Base-by-base conservation (phyloP, 371 early-diverging fungal species). In the Mucor sp. region DNA sequence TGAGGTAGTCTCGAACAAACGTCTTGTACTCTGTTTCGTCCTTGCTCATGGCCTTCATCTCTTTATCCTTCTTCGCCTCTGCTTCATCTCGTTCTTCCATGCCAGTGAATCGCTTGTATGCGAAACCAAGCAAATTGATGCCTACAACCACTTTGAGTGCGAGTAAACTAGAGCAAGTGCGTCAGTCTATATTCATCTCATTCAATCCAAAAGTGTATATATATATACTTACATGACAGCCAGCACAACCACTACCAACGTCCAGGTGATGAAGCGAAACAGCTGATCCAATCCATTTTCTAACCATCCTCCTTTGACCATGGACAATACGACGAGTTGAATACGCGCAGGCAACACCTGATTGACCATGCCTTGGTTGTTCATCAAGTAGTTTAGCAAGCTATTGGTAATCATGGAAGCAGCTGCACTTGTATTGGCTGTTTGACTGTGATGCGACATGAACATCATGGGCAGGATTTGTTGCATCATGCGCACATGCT, bases 91-190 rank as follows among this genome's bases (percentile, higher is more conserved):
- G 87, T 57, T 81, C 82, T 57, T 83, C 78, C 84, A 90, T 88
- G 15, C 75, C 84, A 27, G 81, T 73, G 71, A 87, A 87, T 30
- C 91, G 83, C 21, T 80, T 75, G 72, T 89, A 85, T 2, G 94
- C 90, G 80, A 84, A 88, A 23, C 86, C 87, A 30, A 92, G 81
- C 58, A 95, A 76, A 35, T 87, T 88, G 62, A 86, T 87, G 6
- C 93, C 94, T 47, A 93, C 86, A 17, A 90, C 62, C 11, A 94
- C 81, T 75, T 94, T 94, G 28, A 91, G 56, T 17, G 89, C 83
- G 25, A 93, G 78, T 50, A 88, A 64, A 55, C 89, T 82, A 76
- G 21, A 25, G 21, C 19, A 28, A 30, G n/a, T 4, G 48, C n/a
- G 19, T 47, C 21, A 47, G 6, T 9, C 19, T 21, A 47, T 8